phyloP scores from a whole-genome alignment of 202 grass and related monocot genomes.

The Elaeis oleifera region DNA sequence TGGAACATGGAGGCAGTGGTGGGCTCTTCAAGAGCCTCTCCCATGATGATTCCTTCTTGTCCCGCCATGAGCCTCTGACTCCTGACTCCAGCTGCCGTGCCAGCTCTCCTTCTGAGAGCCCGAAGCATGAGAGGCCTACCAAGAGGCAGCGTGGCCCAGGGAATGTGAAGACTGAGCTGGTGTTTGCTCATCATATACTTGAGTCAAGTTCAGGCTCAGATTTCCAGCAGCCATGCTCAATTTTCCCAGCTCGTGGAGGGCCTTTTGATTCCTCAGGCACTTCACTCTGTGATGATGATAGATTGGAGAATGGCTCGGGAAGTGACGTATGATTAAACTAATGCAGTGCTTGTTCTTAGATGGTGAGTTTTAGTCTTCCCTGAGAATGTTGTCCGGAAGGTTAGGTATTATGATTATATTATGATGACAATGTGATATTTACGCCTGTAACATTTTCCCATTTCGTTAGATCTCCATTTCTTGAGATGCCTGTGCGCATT shows the following conservation, averaged over 20 bases:
- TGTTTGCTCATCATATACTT: slow-evolving; percentile 50
- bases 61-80: slow-evolving; percentile 38
- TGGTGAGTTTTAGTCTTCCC: too few species aligned
- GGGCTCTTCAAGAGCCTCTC: too few species aligned
- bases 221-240: slow-evolving; percentile 41
- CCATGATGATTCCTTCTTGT: too few species aligned
- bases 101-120: slow-evolving; percentile 40
- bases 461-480: too few species aligned
- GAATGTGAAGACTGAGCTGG: slow-evolving; percentile 32
- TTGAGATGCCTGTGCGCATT: too few species aligned
- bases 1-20: too few species aligned
- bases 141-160: slow-evolving; percentile 44
- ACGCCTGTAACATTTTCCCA: too few species aligned
- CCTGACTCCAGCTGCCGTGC: slow-evolving; percentile 62
- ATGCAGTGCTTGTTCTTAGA: slow-evolving; percentile 1
- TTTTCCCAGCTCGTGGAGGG: slow-evolving; percentile 1
- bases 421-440: too few species aligned
- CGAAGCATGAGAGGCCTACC: slow-evolving; percentile 44
- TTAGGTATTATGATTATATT: too few species aligned
- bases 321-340: slow-evolving; percentile 4
- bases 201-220: slow-evolving; percentile 82
- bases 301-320: slow-evolving; percentile 1
- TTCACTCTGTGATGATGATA: slow-evolving; percentile 4
- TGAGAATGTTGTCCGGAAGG: too few species aligned
- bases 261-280: slow-evolving; percentile 3